These are phyloP conservation scores for Colletotrichum limetticola DNA, from an alignment of 2,329 filamentous ascomycete species.

Conservation along the genomic window DNA sequence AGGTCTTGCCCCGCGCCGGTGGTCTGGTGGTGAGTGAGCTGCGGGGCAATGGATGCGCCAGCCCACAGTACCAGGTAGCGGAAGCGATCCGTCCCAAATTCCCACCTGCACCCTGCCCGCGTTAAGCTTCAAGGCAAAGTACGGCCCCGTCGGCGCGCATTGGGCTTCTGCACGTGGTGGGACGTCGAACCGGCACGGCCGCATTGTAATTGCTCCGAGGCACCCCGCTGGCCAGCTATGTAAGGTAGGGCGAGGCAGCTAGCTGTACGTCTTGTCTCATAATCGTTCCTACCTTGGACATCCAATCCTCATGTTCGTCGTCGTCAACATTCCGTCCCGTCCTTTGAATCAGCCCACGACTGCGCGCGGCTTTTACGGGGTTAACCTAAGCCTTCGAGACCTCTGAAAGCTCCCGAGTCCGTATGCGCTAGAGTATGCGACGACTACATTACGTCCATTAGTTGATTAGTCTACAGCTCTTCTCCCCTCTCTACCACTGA, in stretches of 20 bases:
- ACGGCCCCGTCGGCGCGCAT: background rate
- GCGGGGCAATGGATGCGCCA: background rate
- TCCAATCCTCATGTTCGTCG: background rate
- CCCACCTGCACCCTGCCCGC: background rate
- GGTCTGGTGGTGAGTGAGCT: background rate
- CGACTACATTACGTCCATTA: background rate
- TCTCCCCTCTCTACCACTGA: background rate
- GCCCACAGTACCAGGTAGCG: background rate
- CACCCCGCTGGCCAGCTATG: background rate
- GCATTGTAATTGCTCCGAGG: slow-evolving; percentile 8
- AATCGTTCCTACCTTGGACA: background rate
- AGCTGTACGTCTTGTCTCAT: background rate
- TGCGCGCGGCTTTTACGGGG: background rate
- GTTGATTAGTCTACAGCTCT: background rate
- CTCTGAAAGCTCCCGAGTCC: background rate
- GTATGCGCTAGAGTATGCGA: background rate
- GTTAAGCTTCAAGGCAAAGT: background rate
- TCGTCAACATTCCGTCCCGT: background rate
- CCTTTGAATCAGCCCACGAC: background rate
- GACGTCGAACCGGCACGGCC: background rate
- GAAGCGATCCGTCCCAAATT: background rate
- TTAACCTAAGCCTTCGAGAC: background rate
- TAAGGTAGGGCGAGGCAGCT: background rate
- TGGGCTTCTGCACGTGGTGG: slow-evolving; percentile 19
- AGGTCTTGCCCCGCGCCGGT: background rate